Conservation (phyloP, 805 yeast species). For the Lachancea lanzarotensis region DNA sequence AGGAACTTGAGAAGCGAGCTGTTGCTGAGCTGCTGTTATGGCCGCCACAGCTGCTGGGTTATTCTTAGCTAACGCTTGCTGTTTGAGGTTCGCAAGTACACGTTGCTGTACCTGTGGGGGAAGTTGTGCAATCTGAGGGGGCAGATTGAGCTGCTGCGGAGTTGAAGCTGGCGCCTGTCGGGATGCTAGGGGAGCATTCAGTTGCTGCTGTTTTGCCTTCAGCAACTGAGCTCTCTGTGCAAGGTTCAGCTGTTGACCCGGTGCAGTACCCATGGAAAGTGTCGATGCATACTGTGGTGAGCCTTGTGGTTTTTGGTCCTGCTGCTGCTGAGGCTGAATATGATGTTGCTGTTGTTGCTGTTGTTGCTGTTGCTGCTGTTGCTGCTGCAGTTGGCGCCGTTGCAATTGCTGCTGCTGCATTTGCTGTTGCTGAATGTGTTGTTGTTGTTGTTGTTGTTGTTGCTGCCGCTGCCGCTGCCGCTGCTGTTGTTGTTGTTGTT, state of each 20-base stretch:
- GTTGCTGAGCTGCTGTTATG: constrained; percentile 28
- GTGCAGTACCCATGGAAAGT: not conserved
- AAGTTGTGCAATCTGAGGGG: constrained; percentile 32
- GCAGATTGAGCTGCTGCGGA: constrained; percentile 34
- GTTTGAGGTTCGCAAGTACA: constrained; percentile 26
- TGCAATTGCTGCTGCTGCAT: constrained; percentile 6
- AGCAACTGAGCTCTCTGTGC: constrained; percentile 8
- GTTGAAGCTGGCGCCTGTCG: constrained; percentile 30
- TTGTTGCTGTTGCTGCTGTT: constrained; percentile 9
- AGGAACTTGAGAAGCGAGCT: constrained; percentile 4
- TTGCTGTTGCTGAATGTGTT: constrained; percentile 4
- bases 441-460: constrained; percentile 1
- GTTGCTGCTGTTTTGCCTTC: constrained; percentile 14
- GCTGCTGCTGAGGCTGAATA: constrained; percentile 3
- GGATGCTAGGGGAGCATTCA: constrained; percentile 11
- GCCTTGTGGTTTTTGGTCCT: constrained; percentile 13
- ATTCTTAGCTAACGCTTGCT: constrained; percentile 29
- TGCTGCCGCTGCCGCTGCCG: constrained; percentile 5
- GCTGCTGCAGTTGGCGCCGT: constrained; percentile 4
- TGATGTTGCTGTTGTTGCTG: constrained; percentile 2
- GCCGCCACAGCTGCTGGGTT: constrained; percentile 37
- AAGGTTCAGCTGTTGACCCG: constrained; percentile 6
- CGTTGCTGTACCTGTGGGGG: constrained; percentile 31
- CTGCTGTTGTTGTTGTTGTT: not conserved
- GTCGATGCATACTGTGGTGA: constrained; percentile 19